Evolutionary conservation across 805 yeast species (phyloP).

Genomic region (Candida verbasci): DNA sequence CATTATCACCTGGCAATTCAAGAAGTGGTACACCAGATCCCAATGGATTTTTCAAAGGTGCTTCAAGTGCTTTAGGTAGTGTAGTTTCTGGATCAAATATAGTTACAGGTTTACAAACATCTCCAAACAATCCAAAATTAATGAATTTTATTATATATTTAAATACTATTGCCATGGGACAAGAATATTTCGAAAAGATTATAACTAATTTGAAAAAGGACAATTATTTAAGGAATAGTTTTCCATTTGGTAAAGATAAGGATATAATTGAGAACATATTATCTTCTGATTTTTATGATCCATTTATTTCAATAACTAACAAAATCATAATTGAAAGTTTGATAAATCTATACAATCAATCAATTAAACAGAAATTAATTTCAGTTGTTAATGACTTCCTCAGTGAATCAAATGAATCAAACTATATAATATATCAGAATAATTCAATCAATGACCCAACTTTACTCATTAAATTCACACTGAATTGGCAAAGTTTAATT

Average conservation of each 20-base stretch:
- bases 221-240: conserved; percentile 19
- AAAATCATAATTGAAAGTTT: conserved; percentile 42
- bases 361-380: conserved; percentile 41
- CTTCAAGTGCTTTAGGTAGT: conserved; percentile 40
- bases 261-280: conserved; percentile 29
- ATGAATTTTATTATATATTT: conserved; percentile 61
- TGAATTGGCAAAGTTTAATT: conserved; percentile 61
- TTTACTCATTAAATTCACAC: conserved; percentile 46
- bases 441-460: conserved; percentile 24
- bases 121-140: conserved; percentile 43
- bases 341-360: conserved; percentile 46
- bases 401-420: conserved; percentile 28
- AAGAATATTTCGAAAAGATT: conserved; percentile 52
- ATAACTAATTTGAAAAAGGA: conserved; percentile 36
- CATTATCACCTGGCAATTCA: conserved; percentile 14
- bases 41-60: conserved; percentile 40
- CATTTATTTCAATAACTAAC: conserved; percentile 27
- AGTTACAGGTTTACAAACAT: conserved; percentile 17
- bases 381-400: conserved; percentile 41
- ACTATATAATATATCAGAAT: conserved; percentile 27
- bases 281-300: conserved; percentile 28
- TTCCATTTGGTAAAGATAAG: conserved; percentile 35
- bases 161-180: conserved; percentile 67
- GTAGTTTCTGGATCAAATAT: conserved; percentile 34
- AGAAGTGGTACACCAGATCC: conserved; percentile 33